Percentiles rank a stretch among this genome's conserved stretches.
These are phyloP conservation scores for Lachancea thermotolerans DNA, from an alignment of 805 yeast species.

Conservation along the genomic window DNA sequence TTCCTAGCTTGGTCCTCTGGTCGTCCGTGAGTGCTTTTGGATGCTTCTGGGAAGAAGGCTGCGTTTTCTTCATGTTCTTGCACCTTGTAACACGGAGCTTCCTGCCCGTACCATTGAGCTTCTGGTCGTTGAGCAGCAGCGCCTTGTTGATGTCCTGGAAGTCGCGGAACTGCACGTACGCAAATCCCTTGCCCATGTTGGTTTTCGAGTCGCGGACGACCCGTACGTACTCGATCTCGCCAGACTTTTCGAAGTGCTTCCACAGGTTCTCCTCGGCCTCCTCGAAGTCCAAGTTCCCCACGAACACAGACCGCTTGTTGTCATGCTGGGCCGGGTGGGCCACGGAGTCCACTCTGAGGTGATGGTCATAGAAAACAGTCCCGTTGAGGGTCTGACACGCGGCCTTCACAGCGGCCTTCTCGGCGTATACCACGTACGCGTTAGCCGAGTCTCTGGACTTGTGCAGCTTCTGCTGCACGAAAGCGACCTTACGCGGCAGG, in stretches of 20 bases:
- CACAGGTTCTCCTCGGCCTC: constrained; percentile 86
- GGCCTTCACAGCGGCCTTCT: constrained; percentile 37
- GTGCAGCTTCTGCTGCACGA: constrained; percentile 70
- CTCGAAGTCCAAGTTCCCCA: constrained; percentile 91
- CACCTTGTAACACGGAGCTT: constrained; percentile 73
- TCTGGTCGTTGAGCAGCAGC: constrained; percentile 64
- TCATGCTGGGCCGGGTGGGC: constrained; percentile 86
- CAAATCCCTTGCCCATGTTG: constrained; percentile 95
- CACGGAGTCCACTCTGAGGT: constrained; percentile 87
- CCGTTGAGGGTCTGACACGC: constrained; percentile 52
- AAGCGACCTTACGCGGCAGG: constrained; percentile 88
- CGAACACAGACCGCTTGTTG: constrained; percentile 75
- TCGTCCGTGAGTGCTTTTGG: constrained; percentile 44
- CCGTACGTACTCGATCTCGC: constrained; percentile 81
- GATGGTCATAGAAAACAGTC: constrained; percentile 58
- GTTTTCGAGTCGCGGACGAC: constrained; percentile 88
- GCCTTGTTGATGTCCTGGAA: constrained; percentile 73
- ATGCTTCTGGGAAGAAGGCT: constrained; percentile 9
- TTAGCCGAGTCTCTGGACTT: constrained; percentile 73
- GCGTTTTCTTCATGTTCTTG: constrained; percentile 36
- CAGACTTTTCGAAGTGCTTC: constrained; percentile 64
- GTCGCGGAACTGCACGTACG: constrained; percentile 84
- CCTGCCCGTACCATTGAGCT: constrained; percentile 38
- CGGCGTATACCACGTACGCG: constrained; percentile 76
- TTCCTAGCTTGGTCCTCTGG: constrained; percentile 71